phyloP scores from a whole-genome alignment of 768 basidiomycete species.

The Lyophyllum decastes region DNA sequence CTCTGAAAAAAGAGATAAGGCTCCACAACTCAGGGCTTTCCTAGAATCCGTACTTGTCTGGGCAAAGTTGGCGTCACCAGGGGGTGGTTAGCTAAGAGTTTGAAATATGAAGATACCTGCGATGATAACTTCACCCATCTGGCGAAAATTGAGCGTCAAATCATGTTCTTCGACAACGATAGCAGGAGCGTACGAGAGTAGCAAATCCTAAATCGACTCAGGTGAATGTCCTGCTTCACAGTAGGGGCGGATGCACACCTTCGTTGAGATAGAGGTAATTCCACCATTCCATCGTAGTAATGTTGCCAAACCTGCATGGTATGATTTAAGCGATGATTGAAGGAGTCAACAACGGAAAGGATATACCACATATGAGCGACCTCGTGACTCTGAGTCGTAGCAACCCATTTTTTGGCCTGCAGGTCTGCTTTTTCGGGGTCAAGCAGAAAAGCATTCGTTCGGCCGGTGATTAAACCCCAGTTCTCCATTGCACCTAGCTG shows the following conservation, averaged over 20 bases:
- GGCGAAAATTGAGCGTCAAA: slow-evolving; percentile 8
- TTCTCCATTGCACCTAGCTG: slow-evolving; percentile 83
- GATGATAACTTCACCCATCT: slow-evolving; percentile 90
- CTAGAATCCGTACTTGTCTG: slow-evolving; percentile 50
- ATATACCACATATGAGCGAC: slow-evolving; percentile 79
- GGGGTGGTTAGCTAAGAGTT: background rate
- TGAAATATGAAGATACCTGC: slow-evolving; percentile 45
- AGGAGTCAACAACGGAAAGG: background rate
- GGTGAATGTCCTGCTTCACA: background rate
- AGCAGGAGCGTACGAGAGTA: slow-evolving; percentile 56
- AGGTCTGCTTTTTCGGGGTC: slow-evolving; percentile 78
- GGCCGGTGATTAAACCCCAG: slow-evolving; percentile 90
- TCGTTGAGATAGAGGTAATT: slow-evolving; percentile 82
- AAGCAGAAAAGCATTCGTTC: slow-evolving; percentile 78
- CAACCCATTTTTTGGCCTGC: slow-evolving; percentile 76
- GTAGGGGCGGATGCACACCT: slow-evolving; percentile 37
- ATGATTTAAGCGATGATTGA: background rate
- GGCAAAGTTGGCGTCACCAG: slow-evolving; percentile 4
- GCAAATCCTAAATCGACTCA: slow-evolving; percentile 63
- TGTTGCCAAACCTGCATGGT: slow-evolving; percentile 79
- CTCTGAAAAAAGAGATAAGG: slow-evolving; percentile 33
- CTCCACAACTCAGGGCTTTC: background rate
- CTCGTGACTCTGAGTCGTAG: slow-evolving; percentile 81
- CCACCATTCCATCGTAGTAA: slow-evolving; percentile 95
- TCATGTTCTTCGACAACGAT: background rate